Conservation (phyloP, 768 basidiomycete species). For the Mycena epipterygia region DNA sequence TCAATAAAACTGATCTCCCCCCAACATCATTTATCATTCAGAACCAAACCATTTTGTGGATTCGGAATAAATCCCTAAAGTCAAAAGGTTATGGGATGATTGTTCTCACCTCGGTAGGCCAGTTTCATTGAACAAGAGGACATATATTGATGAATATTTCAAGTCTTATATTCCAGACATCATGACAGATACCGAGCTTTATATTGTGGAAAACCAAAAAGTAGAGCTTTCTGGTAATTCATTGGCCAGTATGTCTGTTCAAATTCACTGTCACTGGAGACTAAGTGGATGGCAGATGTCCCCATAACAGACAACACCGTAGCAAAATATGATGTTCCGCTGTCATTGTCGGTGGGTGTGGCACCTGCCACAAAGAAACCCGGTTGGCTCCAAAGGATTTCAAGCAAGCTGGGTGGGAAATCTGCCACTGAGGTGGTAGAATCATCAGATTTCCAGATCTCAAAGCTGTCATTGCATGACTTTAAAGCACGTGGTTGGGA, state of each 20-base stretch:
- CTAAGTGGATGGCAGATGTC: too few species aligned
- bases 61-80: not conserved
- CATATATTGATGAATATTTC: not conserved
- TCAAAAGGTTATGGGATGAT: not conserved
- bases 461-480: not conserved
- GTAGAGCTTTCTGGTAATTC: not conserved
- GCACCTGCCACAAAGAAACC: not conserved
- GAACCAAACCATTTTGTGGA: not conserved
- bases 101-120: conserved; percentile 1
- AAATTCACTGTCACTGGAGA: too few species aligned
- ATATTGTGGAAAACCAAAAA: not conserved
- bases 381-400: not conserved
- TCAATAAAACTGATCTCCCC: not conserved
- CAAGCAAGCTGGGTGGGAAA: not conserved
- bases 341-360: not conserved
- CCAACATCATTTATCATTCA: not conserved
- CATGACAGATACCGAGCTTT: not conserved
- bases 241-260: not conserved
- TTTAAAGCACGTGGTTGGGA: not conserved
- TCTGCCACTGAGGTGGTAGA: not conserved
- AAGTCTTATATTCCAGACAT: conserved; percentile 2
- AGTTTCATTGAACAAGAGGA: not conserved
- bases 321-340: not conserved
- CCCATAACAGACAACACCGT: not conserved
- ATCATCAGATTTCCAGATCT: not conserved